Evolutionary conservation across 345 rosid species (phyloP).

Genomic region (Ceriops decandra): DNA sequence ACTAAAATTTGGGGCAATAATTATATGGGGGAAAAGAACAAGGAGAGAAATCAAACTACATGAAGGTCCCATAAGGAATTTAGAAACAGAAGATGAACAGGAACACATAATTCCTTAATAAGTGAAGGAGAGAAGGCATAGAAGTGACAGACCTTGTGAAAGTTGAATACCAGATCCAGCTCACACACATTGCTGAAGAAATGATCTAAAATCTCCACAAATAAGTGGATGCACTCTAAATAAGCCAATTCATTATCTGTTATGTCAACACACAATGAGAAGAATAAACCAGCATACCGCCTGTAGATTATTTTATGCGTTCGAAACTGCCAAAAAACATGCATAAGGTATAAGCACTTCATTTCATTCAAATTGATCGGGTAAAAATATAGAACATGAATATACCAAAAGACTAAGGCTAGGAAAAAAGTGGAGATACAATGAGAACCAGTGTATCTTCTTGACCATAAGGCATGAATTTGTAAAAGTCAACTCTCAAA

Average conservation of each 20-base stretch:
- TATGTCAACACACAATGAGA: slow-evolving; percentile 92
- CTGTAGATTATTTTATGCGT: slow-evolving; percentile 94
- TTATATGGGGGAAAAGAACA: not conserved
- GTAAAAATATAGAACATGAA: not conserved
- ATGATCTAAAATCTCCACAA: slow-evolving; percentile 96
- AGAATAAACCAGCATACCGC: slow-evolving; percentile 94
- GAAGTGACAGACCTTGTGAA: slow-evolving; percentile 67
- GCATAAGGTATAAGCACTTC: not conserved
- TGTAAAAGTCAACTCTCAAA: not conserved
- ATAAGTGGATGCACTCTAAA: slow-evolving; percentile 87
- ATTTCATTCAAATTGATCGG: not conserved
- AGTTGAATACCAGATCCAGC: slow-evolving; percentile 92
- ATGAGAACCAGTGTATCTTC: not conserved
- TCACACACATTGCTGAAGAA: slow-evolving; percentile 99
- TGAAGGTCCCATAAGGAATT: not conserved
- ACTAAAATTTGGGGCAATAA: not conserved
- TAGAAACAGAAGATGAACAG: not conserved
- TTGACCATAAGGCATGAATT: too few relatives aligned
- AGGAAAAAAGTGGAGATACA: not conserved
- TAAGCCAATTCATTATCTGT: slow-evolving; percentile 94
- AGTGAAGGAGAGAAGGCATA: not conserved
- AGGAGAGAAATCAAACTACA: not conserved
- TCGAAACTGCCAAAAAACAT: slow-evolving; percentile 58
- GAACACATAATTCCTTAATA: not conserved
- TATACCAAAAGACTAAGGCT: not conserved